Evolutionary conservation across 306 rosid species (phyloP).

Genomic region (Trichosanthes truncata): DNA sequence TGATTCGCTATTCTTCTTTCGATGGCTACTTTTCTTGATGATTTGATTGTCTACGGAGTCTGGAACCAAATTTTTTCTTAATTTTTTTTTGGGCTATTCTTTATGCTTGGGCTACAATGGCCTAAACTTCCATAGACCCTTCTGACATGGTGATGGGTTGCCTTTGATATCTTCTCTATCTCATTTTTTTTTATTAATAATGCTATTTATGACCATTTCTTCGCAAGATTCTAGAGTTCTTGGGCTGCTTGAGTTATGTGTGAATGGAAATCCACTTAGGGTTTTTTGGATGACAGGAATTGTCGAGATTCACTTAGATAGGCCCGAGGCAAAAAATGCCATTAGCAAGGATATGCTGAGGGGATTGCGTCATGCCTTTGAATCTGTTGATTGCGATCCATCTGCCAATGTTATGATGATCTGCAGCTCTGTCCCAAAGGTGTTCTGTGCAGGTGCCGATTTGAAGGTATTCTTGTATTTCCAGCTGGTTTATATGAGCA

Average conservation of each 20-base stretch:
- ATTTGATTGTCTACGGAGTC: background rate
- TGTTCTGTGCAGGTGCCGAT: constrained; percentile 68
- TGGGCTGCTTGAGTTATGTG: constrained; percentile 1
- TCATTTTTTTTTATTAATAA: background rate
- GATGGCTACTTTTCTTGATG: background rate
- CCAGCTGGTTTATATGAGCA: background rate
- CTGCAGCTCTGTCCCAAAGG: constrained; percentile 62
- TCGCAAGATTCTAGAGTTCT: background rate
- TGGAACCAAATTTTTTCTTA: too few species aligned
- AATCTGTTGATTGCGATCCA: constrained; percentile 40
- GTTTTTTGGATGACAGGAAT: constrained; percentile 39
- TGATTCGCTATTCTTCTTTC: background rate
- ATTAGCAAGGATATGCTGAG: constrained; percentile 66
- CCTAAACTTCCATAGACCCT: background rate
- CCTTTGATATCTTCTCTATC: background rate
- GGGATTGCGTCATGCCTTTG: constrained; percentile 41
- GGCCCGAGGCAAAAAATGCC: constrained; percentile 68
- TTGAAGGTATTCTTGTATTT: constrained; percentile 26
- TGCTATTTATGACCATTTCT: background rate
- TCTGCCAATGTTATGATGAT: constrained; percentile 55
- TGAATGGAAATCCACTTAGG: background rate
- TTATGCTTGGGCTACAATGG: background rate
- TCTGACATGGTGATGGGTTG: background rate
- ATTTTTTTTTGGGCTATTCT: background rate
- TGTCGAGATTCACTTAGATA: constrained; percentile 54